These are phyloP conservation scores for Yarrowia galli DNA, from an alignment of 1,139 yeast genomes.

Conservation along the genomic window DNA sequence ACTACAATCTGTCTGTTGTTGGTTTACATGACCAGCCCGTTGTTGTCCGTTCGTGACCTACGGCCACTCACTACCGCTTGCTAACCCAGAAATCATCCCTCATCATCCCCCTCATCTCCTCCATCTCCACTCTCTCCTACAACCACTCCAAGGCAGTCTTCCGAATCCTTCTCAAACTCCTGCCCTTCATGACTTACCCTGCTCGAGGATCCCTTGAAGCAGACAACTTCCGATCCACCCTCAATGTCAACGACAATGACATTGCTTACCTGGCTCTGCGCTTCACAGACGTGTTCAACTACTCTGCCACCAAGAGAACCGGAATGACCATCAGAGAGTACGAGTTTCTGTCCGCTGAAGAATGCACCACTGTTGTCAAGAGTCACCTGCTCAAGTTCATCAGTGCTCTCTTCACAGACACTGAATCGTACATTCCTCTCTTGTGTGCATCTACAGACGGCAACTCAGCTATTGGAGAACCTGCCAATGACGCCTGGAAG, in stretches of 20 bases:
- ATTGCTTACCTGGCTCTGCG: conserved; percentile 4
- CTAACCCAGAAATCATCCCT: conserved; percentile 29
- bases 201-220: conserved; percentile 57
- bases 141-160: conserved; percentile 66
- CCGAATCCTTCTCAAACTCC: conserved; percentile 63
- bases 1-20: too few species aligned
- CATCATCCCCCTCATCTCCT: conserved; percentile 14
- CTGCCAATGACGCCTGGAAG: conserved; percentile 60
- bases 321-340: conserved; percentile 40
- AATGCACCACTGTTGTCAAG: conserved; percentile 60
- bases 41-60: neutral
- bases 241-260: conserved; percentile 46
- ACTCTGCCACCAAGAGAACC: conserved; percentile 25
- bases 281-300: conserved; percentile 34
- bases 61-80: neutral
- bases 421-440: conserved; percentile 52
- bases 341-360: conserved; percentile 60
- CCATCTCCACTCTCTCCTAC: conserved; percentile 42
- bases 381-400: conserved; percentile 54
- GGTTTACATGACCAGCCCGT: too few species aligned
- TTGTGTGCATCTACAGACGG: conserved; percentile 72
- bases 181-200: conserved; percentile 61
- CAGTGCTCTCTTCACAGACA: conserved; percentile 54
- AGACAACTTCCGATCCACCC: conserved; percentile 44
- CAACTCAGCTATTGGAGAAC: conserved; percentile 60